Conservation (phyloP, 352 stramenopile genomes). For the Phytophthora pseudosyringae region DNA sequence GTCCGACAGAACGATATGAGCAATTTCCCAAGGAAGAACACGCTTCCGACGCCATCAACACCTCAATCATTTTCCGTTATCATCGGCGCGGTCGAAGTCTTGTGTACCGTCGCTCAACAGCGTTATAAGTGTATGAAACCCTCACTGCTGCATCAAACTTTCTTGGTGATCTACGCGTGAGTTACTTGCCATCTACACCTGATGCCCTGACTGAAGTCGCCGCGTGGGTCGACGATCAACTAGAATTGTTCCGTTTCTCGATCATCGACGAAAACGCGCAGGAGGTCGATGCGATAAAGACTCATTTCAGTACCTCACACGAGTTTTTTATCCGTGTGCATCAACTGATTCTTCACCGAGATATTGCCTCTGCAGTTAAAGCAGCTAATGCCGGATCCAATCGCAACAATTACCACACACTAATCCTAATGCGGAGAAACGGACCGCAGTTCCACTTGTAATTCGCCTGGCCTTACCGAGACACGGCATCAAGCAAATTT, state of each 20-base stretch:
- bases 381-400: no score
- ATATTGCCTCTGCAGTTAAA: constrained; percentile 1
- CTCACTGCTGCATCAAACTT: neutral
- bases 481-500: constrained; percentile 2
- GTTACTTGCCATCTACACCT: neutral
- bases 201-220: neutral
- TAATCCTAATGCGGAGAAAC: no score
- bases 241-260: constrained; percentile 10
- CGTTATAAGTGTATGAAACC: constrained; percentile 6
- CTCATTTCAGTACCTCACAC: constrained; percentile 1
- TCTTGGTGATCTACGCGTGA: constrained; percentile 5
- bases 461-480: neutral
- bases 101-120: constrained; percentile 1
- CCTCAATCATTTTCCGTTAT: neutral
- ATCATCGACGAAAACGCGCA: neutral
- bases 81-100: neutral
- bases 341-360: constrained; percentile 6
- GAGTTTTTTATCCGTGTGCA: constrained; percentile 5
- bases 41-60: neutral
- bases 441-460: no score
- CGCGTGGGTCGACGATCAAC: constrained; percentile 7
- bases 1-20: constrained; percentile 6
- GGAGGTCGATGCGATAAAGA: neutral
- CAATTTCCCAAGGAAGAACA: constrained; percentile 27
- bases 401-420: no score